These are phyloP conservation scores for Simplicillium aogashimaense DNA, from an alignment of 2,329 filamentous ascomycete genomes.

Conservation along the genomic window DNA sequence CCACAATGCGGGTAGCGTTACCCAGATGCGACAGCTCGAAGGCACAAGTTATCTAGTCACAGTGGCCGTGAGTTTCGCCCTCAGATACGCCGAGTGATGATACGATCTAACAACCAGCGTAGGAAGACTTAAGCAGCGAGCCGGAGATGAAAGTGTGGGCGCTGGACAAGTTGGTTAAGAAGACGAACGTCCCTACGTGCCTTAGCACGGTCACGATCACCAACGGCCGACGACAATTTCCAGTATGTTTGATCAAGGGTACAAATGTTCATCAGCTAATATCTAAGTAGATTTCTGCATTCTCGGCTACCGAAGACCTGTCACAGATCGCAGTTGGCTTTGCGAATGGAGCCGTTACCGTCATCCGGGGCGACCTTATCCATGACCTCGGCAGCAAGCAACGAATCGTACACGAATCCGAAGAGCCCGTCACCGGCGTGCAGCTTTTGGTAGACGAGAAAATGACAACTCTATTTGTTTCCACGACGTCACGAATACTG, in stretches of 20 bases:
- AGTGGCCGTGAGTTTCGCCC: constrained; percentile 42
- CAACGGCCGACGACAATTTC: constrained; percentile 87
- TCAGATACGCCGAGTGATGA: not conserved
- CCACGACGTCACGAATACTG: constrained; percentile 79
- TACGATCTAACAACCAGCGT: constrained; percentile 5
- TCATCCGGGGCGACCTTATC: constrained; percentile 87
- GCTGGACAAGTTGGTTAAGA: constrained; percentile 86
- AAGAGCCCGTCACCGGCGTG: constrained; percentile 90
- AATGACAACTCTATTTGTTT: constrained; percentile 76
- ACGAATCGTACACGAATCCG: constrained; percentile 89
- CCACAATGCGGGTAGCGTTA: constrained; percentile 70
- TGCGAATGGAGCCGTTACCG: constrained; percentile 86
- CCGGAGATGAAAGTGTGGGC: constrained; percentile 96
- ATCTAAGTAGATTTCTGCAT: constrained; percentile 61
- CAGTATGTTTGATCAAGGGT: constrained; percentile 39
- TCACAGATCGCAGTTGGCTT: constrained; percentile 93
- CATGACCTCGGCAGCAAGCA: constrained; percentile 93
- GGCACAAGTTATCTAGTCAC: constrained; percentile 82
- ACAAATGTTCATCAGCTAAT: constrained; percentile 5
- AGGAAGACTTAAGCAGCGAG: constrained; percentile 81
- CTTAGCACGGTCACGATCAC: constrained; percentile 77
- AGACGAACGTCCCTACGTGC: constrained; percentile 80
- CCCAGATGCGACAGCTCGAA: constrained; percentile 85
- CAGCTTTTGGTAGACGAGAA: constrained; percentile 56
- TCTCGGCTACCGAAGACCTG: constrained; percentile 77